Evolutionary conservation across 108 stramenopile genomes (phyloP).

Genomic region (Chaetoceros tenuissimus): DNA sequence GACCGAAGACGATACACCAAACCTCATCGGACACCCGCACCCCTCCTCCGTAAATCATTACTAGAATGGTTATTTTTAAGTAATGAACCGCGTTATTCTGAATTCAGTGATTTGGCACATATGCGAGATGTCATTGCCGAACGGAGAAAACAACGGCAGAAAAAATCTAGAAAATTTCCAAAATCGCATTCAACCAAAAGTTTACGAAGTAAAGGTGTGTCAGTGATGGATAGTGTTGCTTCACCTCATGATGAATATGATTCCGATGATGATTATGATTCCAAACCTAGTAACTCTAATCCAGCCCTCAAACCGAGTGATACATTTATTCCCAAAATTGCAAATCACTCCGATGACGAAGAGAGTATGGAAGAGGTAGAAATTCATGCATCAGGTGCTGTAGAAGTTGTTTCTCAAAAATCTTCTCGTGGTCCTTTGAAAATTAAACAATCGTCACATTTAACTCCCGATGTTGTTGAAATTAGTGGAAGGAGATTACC

Average conservation of each 20-base stretch:
- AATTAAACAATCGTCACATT: no score
- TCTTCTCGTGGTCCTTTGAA: no score
- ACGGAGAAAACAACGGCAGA: slow-evolving; percentile 1
- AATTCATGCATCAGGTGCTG: no score
- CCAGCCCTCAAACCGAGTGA: not conserved
- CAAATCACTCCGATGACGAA: no score
- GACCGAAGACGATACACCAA: slow-evolving; percentile 3
- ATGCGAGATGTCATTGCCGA: slow-evolving; percentile 3
- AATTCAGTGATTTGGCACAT: slow-evolving; percentile 1
- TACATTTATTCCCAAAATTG: not conserved
- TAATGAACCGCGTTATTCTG: slow-evolving; percentile 8
- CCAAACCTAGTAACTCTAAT: not conserved
- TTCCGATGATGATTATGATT: not conserved
- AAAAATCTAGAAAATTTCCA: no score
- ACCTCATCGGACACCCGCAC: slow-evolving; percentile 1
- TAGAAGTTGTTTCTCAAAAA: no score
- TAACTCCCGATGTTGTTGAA: slow-evolving; percentile 6
- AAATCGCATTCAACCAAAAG: no score
- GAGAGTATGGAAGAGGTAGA: no score
- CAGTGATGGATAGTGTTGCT: not conserved
- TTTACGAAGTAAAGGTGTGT: no score
- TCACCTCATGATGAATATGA: not conserved
- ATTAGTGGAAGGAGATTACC: slow-evolving; percentile 6
- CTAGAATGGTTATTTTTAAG: slow-evolving; percentile 10
- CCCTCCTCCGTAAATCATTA: not conserved